These are phyloP conservation scores for Cucurbita ficifolia DNA, from an alignment of 306 rosid species.

Conservation along the genomic window DNA sequence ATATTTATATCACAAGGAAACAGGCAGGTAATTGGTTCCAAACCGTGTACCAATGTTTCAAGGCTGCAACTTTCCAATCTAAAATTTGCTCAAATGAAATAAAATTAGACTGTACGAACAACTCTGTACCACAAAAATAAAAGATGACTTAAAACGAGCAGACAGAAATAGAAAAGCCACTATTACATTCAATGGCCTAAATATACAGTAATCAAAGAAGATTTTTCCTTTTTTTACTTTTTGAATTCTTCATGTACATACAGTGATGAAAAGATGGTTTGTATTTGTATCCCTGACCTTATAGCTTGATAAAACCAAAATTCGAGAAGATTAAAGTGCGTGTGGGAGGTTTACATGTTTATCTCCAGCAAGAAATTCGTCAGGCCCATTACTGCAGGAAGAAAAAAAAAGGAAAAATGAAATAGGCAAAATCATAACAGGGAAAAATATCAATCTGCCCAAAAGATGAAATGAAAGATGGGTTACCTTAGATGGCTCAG, in stretches of 20 bases:
- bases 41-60: neutral
- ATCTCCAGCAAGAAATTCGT: conserved; percentile 37
- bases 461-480: neutral
- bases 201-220: neutral
- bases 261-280: neutral
- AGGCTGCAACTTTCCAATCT: neutral
- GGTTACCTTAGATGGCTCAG: conserved; percentile 75
- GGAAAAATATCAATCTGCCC: neutral
- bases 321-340: conserved; percentile 18
- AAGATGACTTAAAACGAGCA: neutral
- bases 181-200: neutral
- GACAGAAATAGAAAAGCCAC: neutral
- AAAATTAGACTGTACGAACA: neutral
- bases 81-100: neutral
- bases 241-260: neutral
- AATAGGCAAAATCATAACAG: too few species aligned
- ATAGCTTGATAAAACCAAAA: neutral
- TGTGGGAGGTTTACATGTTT: conserved; percentile 45
- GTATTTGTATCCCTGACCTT: neutral
- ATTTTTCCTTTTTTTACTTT: neutral
- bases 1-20: too few species aligned
- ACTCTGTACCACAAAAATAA: neutral
- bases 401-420: too few species aligned
- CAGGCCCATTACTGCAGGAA: conserved; percentile 59
- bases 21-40: too few species aligned